These are phyloP conservation scores for Diaporthe nobilis DNA, from an alignment of 2,329 filamentous ascomycete species.

Conservation along the genomic window DNA sequence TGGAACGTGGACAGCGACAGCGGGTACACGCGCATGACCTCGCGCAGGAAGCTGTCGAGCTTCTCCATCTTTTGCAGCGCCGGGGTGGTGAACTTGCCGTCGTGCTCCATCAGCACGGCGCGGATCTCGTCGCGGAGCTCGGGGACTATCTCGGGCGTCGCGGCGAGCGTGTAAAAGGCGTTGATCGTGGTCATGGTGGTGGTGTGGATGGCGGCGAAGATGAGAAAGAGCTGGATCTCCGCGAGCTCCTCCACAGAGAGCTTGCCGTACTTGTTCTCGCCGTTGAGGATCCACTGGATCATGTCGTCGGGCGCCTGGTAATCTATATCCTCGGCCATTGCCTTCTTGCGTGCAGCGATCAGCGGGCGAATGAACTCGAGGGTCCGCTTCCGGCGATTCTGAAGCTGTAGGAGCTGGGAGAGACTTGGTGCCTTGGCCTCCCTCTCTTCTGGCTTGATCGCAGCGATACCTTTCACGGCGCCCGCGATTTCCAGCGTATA, in stretches of 20 bases:
- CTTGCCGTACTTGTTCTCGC: constrained; percentile 52
- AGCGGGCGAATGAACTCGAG: constrained; percentile 54
- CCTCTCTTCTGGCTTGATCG: constrained; percentile 51
- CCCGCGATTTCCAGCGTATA: constrained; percentile 60
- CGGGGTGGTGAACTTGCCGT: constrained; percentile 45
- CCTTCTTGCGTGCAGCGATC: constrained; percentile 49
- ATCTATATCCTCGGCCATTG: constrained; percentile 43
- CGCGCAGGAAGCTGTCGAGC: constrained; percentile 51
- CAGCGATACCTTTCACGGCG: constrained; percentile 50
- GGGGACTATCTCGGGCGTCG: constrained; percentile 63
- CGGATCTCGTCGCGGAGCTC: constrained; percentile 66
- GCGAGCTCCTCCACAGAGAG: constrained; percentile 55
- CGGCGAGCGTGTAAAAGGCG: constrained; percentile 66
- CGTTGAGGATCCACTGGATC: constrained; percentile 61
- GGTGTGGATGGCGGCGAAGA: constrained; percentile 67
- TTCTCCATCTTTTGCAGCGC: constrained; percentile 52
- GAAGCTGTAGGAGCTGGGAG: constrained; percentile 43
- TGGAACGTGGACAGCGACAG: constrained; percentile 57
- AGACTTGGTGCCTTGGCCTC: constrained; percentile 49
- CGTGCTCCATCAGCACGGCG: constrained; percentile 52
- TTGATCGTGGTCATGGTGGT: constrained; percentile 62
- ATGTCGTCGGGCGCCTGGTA: constrained; percentile 59
- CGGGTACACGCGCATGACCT: constrained; percentile 50
- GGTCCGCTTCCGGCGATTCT: constrained; percentile 50
- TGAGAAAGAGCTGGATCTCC: constrained; percentile 58